Evolutionary conservation across 116 monocot genomes (phyloP).

Genomic region (Phalaenopsis hybrid): DNA sequence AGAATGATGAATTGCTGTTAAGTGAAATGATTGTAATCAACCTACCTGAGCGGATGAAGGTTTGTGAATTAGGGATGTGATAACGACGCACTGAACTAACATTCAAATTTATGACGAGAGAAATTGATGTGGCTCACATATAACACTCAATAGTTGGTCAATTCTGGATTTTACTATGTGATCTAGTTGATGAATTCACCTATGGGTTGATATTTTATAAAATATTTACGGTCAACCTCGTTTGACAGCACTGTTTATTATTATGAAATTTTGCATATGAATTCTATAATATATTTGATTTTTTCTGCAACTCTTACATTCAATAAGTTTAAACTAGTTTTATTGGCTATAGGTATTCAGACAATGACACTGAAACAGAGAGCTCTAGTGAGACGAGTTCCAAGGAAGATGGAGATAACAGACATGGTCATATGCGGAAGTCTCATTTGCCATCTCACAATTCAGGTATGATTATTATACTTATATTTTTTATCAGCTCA

Average conservation of each 20-base stretch:
- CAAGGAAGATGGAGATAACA: constrained; percentile 38
- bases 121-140: not conserved
- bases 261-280: not conserved
- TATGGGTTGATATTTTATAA: not conserved
- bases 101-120: not conserved
- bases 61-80: not conserved
- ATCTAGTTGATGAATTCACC: not conserved
- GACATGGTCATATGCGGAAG: constrained; percentile 19
- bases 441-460: constrained; percentile 36
- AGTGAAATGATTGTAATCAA: not conserved
- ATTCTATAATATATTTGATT: not conserved
- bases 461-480: constrained; percentile 33
- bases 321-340: constrained; percentile 5
- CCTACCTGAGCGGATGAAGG: not conserved
- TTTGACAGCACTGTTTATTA: not conserved
- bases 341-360: constrained; percentile 28
- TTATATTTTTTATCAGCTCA: not conserved
- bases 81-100: not conserved
- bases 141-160: not conserved
- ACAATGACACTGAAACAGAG: constrained; percentile 40
- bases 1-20: not conserved
- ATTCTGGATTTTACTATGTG: not conserved
- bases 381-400: constrained; percentile 44
- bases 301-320: not conserved
- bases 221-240: not conserved